Evolutionary conservation across 129 eudicot species (phyloP).

Genomic region (Deinandra increscens): DNA sequence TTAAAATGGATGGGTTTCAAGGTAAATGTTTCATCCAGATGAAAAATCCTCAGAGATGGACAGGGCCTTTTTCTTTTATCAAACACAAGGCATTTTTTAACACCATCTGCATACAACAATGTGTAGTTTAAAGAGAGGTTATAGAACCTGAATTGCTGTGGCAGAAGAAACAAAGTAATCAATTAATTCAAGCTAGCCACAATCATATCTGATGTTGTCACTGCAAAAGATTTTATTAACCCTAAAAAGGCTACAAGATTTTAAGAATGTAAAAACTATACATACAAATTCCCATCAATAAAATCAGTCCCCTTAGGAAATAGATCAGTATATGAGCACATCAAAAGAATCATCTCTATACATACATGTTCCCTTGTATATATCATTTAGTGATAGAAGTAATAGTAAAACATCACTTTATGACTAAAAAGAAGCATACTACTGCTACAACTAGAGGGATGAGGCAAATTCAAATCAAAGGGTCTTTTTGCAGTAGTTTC

Average conservation of each 20-base stretch:
- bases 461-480: no score
- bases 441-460: slow-evolving; percentile 8
- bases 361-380: not conserved
- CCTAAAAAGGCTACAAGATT: not conserved
- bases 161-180: slow-evolving; percentile 11
- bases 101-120: slow-evolving; percentile 30
- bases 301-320: not conserved
- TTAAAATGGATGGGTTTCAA: slow-evolving; percentile 22
- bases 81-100: slow-evolving; percentile 9
- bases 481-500: no score
- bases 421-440: slow-evolving; percentile 5
- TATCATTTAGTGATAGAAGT: not conserved
- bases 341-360: not conserved
- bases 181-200: not conserved
- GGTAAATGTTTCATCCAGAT: slow-evolving; percentile 26
- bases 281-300: not conserved
- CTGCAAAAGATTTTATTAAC: slow-evolving; percentile 1
- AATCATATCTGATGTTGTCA: not conserved
- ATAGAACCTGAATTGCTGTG: slow-evolving; percentile 15
- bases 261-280: not conserved
- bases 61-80: slow-evolving; percentile 29
- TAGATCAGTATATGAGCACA: not conserved
- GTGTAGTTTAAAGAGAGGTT: slow-evolving; percentile 11
- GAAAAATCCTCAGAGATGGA: slow-evolving; percentile 31
- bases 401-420: not conserved